Percentiles rank a stretch among this genome's conserved stretches.
Evolutionary conservation across 164 flowering plant species (phyloP).

Genomic region (Chimonanthus praecox): DNA sequence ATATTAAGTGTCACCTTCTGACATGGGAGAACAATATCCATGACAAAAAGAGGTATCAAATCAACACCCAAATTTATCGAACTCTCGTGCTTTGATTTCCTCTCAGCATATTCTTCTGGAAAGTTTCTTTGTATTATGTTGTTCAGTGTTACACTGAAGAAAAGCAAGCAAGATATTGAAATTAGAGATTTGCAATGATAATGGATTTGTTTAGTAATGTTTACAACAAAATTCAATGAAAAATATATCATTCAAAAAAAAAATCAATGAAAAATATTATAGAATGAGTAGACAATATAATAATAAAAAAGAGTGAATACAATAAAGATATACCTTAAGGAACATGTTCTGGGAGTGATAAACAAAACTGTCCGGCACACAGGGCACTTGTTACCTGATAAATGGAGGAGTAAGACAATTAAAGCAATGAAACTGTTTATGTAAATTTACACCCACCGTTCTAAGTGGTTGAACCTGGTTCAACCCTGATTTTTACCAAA

Average conservation of each 20-base stretch:
- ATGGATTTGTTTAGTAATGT: background rate
- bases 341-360: slow-evolving; percentile 67
- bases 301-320: background rate
- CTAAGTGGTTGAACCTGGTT: too few relatives aligned
- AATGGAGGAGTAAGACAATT: slow-evolving; percentile 8
- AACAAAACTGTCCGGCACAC: slow-evolving; percentile 90
- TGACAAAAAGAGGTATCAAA: slow-evolving; percentile 88
- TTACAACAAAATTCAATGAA: background rate
- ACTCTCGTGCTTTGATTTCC: slow-evolving; percentile 69
- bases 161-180: slow-evolving; percentile 11
- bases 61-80: slow-evolving; percentile 66
- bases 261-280: background rate
- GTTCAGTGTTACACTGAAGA: slow-evolving; percentile 82
- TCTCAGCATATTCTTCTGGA: slow-evolving; percentile 88
- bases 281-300: background rate
- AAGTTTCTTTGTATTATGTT: slow-evolving; percentile 89
- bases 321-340: slow-evolving; percentile 55
- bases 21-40: slow-evolving; percentile 89
- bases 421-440: background rate
- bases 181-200: background rate
- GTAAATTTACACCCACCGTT: too few relatives aligned
- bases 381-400: slow-evolving; percentile 88
- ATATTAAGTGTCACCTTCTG: slow-evolving; percentile 82
- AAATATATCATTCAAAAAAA: too few relatives aligned
- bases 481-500: too few relatives aligned